Evolutionary conservation across 805 yeast genomes (phyloP).

Genomic region (Zygoascus tannicola): DNA sequence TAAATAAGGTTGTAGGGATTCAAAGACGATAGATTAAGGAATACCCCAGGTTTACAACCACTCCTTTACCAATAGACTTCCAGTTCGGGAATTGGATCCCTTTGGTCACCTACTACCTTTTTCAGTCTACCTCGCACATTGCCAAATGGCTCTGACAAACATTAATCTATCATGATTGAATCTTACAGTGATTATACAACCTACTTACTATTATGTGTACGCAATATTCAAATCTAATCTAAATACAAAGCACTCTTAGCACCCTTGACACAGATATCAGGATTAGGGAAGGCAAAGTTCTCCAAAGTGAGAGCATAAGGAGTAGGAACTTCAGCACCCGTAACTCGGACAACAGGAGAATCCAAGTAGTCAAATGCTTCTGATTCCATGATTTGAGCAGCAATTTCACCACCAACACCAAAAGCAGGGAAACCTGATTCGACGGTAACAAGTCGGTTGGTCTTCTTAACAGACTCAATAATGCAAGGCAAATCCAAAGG

Average conservation of each 20-base stretch:
- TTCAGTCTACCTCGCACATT: too few species aligned
- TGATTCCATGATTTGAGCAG: slow-evolving; percentile 96
- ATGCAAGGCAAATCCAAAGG: slow-evolving; percentile 89
- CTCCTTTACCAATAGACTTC: too few species aligned
- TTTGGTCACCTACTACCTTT: too few species aligned
- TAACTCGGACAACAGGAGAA: slow-evolving; percentile 96
- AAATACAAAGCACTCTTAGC: slow-evolving; percentile 34
- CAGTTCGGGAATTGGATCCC: too few species aligned
- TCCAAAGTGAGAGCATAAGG: slow-evolving; percentile 95
- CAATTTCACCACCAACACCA: slow-evolving; percentile 97
- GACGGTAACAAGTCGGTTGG: slow-evolving; percentile 90
- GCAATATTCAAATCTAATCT: slow-evolving; percentile 17
- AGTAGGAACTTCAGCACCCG: slow-evolving; percentile 99
- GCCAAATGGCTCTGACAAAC: too few species aligned
- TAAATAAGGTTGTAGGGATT: too few species aligned
- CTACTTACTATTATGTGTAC: neutral
- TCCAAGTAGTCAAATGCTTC: slow-evolving; percentile 97
- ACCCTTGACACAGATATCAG: slow-evolving; percentile 78
- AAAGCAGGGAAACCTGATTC: slow-evolving; percentile 98
- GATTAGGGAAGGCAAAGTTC: slow-evolving; percentile 98
- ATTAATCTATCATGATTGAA: too few species aligned
- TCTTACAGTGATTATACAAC: too few species aligned
- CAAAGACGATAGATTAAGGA: too few species aligned
- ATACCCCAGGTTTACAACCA: too few species aligned
- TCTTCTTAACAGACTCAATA: slow-evolving; percentile 83